These are phyloP conservation scores for Pseudogymnoascus sp. DNA, from an alignment of 2,329 filamentous ascomycete genomes.

Conservation along the genomic window DNA sequence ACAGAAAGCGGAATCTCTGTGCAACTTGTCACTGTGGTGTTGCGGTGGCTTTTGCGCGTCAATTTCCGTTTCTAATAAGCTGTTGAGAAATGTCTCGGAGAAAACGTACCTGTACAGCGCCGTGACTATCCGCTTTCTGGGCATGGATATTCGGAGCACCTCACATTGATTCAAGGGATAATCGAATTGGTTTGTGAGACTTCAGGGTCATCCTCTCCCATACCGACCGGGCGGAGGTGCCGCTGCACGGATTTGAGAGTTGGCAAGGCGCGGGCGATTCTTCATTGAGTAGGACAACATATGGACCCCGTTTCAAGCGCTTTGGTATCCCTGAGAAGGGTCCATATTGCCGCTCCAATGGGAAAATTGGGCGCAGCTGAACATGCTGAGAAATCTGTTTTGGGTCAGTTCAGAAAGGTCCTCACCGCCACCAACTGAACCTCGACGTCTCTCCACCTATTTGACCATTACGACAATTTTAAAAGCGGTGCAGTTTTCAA, in stretches of 20 bases:
- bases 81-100: neutral
- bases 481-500: neutral
- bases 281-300: neutral
- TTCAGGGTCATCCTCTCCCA: neutral
- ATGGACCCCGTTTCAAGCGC: neutral
- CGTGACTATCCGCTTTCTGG: neutral
- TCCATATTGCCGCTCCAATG: neutral
- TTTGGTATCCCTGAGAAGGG: neutral
- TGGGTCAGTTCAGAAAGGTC: neutral
- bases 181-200: neutral
- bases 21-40: neutral
- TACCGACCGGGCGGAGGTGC: neutral
- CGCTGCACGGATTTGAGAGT: too few species aligned
- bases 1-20: neutral
- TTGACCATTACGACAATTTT: neutral
- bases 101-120: neutral
- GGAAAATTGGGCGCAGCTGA: neutral
- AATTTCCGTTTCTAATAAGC: neutral
- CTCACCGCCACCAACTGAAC: neutral
- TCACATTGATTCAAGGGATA: neutral
- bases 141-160: neutral
- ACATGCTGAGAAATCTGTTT: neutral
- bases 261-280: neutral
- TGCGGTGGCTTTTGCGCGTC: neutral
- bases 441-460: too few species aligned